A percentile compares a stretch with the other conserved stretches of the same genome.
Evolutionary conservation across 345 rosid genomes (phyloP).

Genomic region (Gossypium herbaceum): DNA sequence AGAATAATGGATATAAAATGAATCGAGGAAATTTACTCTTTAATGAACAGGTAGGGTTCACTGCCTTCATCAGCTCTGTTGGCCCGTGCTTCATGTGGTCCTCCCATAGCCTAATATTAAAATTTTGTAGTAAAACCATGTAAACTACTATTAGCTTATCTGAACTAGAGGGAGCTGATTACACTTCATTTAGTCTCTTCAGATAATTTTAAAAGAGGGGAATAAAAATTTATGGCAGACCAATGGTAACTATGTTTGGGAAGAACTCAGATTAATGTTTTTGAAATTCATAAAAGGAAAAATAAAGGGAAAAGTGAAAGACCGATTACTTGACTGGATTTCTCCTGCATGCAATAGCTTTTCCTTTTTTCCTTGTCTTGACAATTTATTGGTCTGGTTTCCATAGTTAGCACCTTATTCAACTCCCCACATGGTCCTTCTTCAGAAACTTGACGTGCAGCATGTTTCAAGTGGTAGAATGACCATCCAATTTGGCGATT

Average conservation of each 20-base stretch:
- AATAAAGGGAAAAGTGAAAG: neutral
- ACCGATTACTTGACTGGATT: conserved; percentile 17
- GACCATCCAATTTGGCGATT: conserved; percentile 15
- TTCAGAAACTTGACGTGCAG: neutral
- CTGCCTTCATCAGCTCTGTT: conserved; percentile 13
- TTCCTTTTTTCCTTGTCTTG: neutral
- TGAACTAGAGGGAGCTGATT: neutral
- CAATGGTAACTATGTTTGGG: neutral
- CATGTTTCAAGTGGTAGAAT: conserved; percentile 10
- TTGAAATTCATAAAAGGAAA: conserved; percentile 2
- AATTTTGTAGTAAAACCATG: neutral
- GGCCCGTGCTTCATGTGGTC: neutral
- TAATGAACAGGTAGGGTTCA: neutral
- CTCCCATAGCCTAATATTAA: conserved; percentile 6
- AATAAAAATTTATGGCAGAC: neutral
- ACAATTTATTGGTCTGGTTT: neutral
- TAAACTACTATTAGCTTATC: neutral
- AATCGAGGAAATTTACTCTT: conserved; percentile 20
- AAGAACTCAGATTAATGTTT: neutral
- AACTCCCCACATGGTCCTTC: neutral
- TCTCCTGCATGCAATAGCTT: conserved; percentile 4
- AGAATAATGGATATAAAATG: conserved; percentile 6
- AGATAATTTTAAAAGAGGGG: neutral
- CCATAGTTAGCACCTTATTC: neutral
- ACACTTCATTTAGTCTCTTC: neutral